Conservation (phyloP, 768 basidiomycete genomes). For the Boletus tomentosulus region DNA sequence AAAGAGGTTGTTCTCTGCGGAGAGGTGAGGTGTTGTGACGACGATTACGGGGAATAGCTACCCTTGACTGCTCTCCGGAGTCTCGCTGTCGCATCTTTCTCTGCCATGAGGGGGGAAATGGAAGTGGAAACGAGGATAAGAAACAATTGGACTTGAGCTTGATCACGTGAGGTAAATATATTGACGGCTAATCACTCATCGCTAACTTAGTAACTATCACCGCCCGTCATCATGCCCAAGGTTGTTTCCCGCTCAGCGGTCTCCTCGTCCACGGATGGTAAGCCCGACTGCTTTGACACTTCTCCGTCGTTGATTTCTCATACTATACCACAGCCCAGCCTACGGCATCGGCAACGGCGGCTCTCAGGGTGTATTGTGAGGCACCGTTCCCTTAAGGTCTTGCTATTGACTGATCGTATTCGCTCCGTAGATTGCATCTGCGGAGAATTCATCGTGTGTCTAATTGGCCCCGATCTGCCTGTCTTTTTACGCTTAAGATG, state of each 20-base stretch:
- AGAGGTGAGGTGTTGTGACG: constrained; percentile 14
- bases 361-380: constrained; percentile 80
- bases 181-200: background rate
- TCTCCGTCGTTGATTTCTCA: background rate
- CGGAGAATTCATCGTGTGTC: constrained; percentile 80
- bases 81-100: constrained; percentile 72
- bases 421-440: constrained; percentile 69
- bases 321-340: constrained; percentile 52
- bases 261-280: constrained; percentile 85
- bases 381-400: constrained; percentile 12
- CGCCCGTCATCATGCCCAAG: constrained; percentile 66
- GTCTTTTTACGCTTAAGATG: constrained; percentile 1
- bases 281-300: constrained; percentile 12
- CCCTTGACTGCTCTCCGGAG: constrained; percentile 81
- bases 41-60: constrained; percentile 20
- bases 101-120: constrained; percentile 55
- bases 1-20: constrained; percentile 88
- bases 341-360: constrained; percentile 72
- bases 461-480: background rate
- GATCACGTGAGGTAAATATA: constrained; percentile 26
- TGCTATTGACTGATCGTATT: constrained; percentile 9
- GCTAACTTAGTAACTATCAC: background rate
- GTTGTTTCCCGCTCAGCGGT: constrained; percentile 86
- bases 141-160: constrained; percentile 24
- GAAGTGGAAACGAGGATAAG: constrained; percentile 20